These are phyloP conservation scores for Aspergillus funiculosus DNA, from an alignment of 495 filamentous ascomycete genomes.

Conservation along the genomic window DNA sequence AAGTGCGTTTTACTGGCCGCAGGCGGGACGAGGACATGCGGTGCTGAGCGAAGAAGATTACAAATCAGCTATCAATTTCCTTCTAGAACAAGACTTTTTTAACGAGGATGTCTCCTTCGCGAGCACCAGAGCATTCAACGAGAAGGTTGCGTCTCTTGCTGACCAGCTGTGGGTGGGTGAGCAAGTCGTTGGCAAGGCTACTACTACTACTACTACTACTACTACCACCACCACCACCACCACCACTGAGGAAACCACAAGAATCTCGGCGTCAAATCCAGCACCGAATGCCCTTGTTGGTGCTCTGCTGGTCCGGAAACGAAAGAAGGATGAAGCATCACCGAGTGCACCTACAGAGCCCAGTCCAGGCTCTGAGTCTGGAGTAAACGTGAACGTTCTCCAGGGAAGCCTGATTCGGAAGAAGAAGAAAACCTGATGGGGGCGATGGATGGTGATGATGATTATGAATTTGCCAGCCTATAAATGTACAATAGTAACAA, in stretches of 20 bases:
- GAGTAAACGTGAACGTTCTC: constrained; percentile 60
- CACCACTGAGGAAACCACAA: constrained; percentile 12
- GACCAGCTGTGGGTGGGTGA: constrained; percentile 52
- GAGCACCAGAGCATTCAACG: constrained; percentile 70
- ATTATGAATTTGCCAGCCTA: constrained; percentile 1
- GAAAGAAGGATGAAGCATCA: constrained; percentile 36
- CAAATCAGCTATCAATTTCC: constrained; percentile 65
- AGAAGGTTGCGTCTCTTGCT: constrained; percentile 49
- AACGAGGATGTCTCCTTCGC: constrained; percentile 58
- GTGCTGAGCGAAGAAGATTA: constrained; percentile 69
- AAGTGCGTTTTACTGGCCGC: constrained; percentile 64
- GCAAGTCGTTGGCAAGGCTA: constrained; percentile 47
- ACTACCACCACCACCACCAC: too few relatives aligned
- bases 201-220: too few relatives aligned
- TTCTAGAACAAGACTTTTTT: constrained; percentile 82
- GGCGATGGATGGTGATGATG: neutral
- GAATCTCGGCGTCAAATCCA: constrained; percentile 29
- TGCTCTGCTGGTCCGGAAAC: constrained; percentile 48
- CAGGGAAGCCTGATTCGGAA: constrained; percentile 56
- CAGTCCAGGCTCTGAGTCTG: constrained; percentile 21
- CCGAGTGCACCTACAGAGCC: constrained; percentile 23
- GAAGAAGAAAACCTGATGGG: constrained; percentile 49
- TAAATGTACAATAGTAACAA: neutral
- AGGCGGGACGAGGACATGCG: constrained; percentile 59
- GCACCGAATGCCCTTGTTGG: constrained; percentile 36